Evolutionary conservation across 768 basidiomycete species (phyloP), one percentile per base, ranked within the genome.

Genomic region (Tephrocybe sp.): DNA sequence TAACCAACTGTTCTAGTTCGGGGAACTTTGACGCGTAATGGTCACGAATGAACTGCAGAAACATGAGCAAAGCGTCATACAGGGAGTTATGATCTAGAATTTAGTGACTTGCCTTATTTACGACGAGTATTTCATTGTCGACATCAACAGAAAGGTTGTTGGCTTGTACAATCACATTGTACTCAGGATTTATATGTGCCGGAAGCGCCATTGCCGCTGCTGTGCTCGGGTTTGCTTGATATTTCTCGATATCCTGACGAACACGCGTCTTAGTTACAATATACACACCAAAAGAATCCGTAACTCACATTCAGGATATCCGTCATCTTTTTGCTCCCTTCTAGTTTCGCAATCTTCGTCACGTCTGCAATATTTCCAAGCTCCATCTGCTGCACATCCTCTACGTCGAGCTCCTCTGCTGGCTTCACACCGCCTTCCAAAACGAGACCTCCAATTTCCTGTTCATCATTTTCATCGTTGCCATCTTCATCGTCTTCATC

Each of bases 141-240:
- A 98, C 86, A 60, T 99, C 97, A 35, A 99, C 97, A 1, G 94
- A 92, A 50, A 98, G 74, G 68, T 99, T 99, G 74, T 99, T 99
- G 21, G 97, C 92, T 59, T 93, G 86, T 4, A 99, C 97, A 60
- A 98, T 98, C 53, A 98, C 76, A 54, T 87, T 84, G 72, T 99
- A 99, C 68, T 99, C 97, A 1, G 93, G 91, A 64, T 96, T 95
- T 53, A 93, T 77, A 64, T 92, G 89, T 1, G 90, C 86, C 19
- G 87, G 87, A 27, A 87, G 72, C 1, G 85, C 76, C 75, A 92
- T 89, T 31, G 85, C 80, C 54, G 91, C 86, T 22, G 84, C 79
- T 4, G 89, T 79, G 27, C 87, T 89, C 1, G 94, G 93, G 49
- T 87, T 82, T 1, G 74, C 77, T 54, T 86, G 83, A 67, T 89